phyloP scores from a whole-genome alignment of 129 eudicot genomes.

The Scalesia atractyloides region DNA sequence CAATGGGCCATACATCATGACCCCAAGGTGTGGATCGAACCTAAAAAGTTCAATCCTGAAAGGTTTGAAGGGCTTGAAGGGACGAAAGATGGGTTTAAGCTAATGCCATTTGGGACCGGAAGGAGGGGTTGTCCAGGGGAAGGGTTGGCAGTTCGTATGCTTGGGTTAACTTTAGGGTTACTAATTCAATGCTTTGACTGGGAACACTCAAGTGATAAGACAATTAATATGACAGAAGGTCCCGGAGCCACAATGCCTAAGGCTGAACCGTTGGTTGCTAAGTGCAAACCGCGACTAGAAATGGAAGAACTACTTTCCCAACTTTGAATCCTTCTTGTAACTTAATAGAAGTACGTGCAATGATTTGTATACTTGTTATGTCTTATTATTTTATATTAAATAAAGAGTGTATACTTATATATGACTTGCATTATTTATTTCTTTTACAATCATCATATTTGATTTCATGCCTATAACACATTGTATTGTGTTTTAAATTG shows the following conservation, averaged over 20 bases:
- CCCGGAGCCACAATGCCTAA: conserved; percentile 27
- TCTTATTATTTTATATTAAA: too few relatives aligned
- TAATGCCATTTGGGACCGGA: conserved; percentile 54
- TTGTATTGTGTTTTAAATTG: too few relatives aligned
- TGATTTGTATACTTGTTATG: too few relatives aligned
- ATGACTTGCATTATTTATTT: too few relatives aligned
- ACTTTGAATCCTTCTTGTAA: not conserved
- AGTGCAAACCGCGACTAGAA: conserved; percentile 23
- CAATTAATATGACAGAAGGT: conserved; percentile 39
- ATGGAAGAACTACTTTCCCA: conserved; percentile 27
- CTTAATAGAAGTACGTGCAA: too few relatives aligned
- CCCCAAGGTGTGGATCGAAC: conserved; percentile 42
- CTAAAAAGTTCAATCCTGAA: conserved; percentile 35
- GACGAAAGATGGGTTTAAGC: conserved; percentile 32
- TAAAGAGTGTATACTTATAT: too few relatives aligned
- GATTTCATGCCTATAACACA: too few relatives aligned
- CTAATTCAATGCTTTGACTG: conserved; percentile 58
- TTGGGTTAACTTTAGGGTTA: conserved; percentile 39
- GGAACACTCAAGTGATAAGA: conserved; percentile 38
- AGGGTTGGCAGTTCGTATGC: conserved; percentile 32
- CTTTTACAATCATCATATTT: too few relatives aligned
- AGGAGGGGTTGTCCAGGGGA: conserved; percentile 51
- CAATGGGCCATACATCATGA: conserved; percentile 47
- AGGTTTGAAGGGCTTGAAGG: conserved; percentile 41
- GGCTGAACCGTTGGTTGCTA: conserved; percentile 29